Evolutionary conservation across 129 eudicot species (phyloP).

Genomic region (Artemisia annua): DNA sequence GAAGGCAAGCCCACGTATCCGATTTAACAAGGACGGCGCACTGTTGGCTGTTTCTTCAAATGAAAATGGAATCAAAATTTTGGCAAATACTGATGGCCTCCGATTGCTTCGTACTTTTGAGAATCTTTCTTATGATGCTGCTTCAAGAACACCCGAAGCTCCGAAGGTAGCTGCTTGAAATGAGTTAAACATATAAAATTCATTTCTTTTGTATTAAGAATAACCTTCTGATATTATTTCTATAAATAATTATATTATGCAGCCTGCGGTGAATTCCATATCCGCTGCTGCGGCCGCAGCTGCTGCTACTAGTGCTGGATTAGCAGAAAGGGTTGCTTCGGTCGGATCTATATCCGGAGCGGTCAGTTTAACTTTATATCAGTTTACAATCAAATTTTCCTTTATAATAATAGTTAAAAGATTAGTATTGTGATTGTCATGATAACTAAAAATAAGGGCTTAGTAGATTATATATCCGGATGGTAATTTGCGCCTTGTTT

Average conservation of each 20-base stretch:
- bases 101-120: constrained; percentile 71
- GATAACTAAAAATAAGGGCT: too few relatives aligned
- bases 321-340: constrained; percentile 67
- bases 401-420: too few relatives aligned
- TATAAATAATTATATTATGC: constrained; percentile 28
- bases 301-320: constrained; percentile 68
- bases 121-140: constrained; percentile 67
- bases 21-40: constrained; percentile 80
- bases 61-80: constrained; percentile 74
- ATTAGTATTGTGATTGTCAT: too few relatives aligned
- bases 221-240: constrained; percentile 3
- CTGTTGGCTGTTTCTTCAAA: constrained; percentile 76
- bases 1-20: constrained; percentile 78
- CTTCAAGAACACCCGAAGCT: constrained; percentile 71
- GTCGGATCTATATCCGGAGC: constrained; percentile 59
- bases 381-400: too few relatives aligned
- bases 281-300: constrained; percentile 53
- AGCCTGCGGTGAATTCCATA: constrained; percentile 67
- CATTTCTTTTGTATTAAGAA: neutral
- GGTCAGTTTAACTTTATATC: constrained; percentile 36
- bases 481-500: neutral
- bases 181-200: neutral
- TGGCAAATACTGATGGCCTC: constrained; percentile 76
- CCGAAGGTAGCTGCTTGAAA: constrained; percentile 49
- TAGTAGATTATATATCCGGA: too few relatives aligned